Evolutionary conservation across 805 yeast genomes (phyloP).

Genomic region (Saturnispora hagleri): DNA sequence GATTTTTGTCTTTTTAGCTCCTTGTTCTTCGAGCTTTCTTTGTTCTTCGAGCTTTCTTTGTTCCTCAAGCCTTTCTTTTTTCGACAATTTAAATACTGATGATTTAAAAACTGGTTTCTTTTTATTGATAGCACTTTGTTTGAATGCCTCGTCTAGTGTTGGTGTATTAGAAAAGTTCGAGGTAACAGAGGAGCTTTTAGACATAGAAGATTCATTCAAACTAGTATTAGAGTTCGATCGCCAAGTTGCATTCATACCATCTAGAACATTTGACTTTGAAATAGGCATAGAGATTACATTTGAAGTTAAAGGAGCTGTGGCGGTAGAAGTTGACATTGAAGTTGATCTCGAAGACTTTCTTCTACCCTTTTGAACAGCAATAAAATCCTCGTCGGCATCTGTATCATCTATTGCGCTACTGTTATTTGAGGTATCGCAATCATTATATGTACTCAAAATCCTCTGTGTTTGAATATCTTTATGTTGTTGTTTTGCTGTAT

Average conservation of each 20-base stretch:
- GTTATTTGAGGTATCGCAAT: background rate
- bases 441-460: background rate
- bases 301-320: background rate
- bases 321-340: background rate
- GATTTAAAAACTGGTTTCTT: conserved; percentile 2
- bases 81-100: conserved; percentile 12
- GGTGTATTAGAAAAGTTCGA: background rate
- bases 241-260: background rate
- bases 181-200: conserved; percentile 1
- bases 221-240: background rate
- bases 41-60: conserved; percentile 4
- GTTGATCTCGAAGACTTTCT: conserved; percentile 18
- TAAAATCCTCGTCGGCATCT: conserved; percentile 19
- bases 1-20: conserved; percentile 1
- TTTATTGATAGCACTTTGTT: background rate
- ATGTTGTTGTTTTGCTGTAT: conserved; percentile 8
- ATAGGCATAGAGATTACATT: too few species aligned
- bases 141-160: conserved; percentile 4
- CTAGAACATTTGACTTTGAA: background rate
- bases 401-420: conserved; percentile 20
- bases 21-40: conserved; percentile 3
- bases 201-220: background rate
- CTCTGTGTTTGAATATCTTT: background rate
- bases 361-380: conserved; percentile 27
- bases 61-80: conserved; percentile 13